Evolutionary conservation across 768 basidiomycete species (phyloP), one percentile per base, ranked within the genome.

Genomic region (Gymnopilus junonius): DNA sequence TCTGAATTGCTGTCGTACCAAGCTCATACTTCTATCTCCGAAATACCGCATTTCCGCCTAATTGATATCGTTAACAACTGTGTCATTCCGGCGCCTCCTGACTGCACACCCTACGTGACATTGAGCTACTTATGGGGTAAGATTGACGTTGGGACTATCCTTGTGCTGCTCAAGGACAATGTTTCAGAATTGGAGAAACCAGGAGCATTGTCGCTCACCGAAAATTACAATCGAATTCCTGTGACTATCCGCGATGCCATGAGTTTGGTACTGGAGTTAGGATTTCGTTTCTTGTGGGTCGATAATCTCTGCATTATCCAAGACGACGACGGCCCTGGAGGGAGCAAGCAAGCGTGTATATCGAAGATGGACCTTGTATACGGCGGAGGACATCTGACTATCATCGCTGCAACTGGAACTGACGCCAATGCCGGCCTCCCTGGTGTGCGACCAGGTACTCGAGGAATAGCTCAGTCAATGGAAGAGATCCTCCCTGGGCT

Each of bases 391-490:
- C 42, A 20, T 6, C 8, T 53, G 23, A 56, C 54, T 3, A 64
- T 64, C 7, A 50, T 56, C 3, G 63, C 51, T 23, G 63, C 58
- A 8, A 21, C 43, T 11, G 63, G 63, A 11, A 20, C 12, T 17
- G 25, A 64, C 29, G 58, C 58, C n/a, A 55, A 65, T 35, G 59
- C 59, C 12, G 64, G 64, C 7, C 45, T 65, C n/a, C 55, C 54
- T 14, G 63, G 63, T 2, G 15, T 64, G 23, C 27, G 48, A 32
- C 15, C 63, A 8, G 55, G 50, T 23, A 42, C 40, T 34, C 35
- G 55, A 6, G 39, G 59, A 32, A 20, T 29, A 20, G 7, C n/a
- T 15, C 64, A 65, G 54, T 8, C 20, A 8, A 54, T 61, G 14
- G 55, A 57, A 45, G 55, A 61, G 34, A 46, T 65, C 12, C 4